phyloP scores from a whole-genome alignment of 73 alveolate genomes.

The Breviolum minutum region DNA sequence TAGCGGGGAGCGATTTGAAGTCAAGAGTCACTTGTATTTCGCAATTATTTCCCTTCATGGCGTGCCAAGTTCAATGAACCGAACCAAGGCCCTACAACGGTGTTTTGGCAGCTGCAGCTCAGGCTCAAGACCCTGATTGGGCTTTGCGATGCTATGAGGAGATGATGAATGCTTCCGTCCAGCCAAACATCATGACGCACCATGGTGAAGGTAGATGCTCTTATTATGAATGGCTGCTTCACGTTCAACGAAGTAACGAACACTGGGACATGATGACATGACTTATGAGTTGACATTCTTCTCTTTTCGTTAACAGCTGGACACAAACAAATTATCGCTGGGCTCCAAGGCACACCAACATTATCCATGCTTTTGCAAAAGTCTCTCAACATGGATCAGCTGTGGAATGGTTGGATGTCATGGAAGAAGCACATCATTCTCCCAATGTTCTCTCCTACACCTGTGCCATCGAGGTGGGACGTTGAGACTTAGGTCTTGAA shows the following conservation, averaged over 20 bases:
- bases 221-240: not conserved
- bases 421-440: constrained; percentile 3
- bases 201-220: not conserved
- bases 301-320: too few species aligned
- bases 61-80: not conserved
- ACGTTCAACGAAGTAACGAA: not conserved
- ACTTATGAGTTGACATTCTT: too few species aligned
- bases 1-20: too few species aligned
- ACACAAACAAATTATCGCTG: too few species aligned
- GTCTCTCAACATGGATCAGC: not conserved
- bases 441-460: constrained; percentile 74
- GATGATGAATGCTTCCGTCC: constrained; percentile 25
- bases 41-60: not conserved
- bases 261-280: too few species aligned
- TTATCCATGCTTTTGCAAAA: constrained; percentile 45
- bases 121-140: constrained; percentile 22
- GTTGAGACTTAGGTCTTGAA: not conserved
- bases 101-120: constrained; percentile 55
- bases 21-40: not conserved
- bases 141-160: constrained; percentile 14
- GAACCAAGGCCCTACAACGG: constrained; percentile 67
- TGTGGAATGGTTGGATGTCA: constrained; percentile 41
- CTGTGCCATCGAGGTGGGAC: constrained; percentile 65
- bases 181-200: constrained; percentile 37
- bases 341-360: constrained; percentile 56